These are phyloP conservation scores for Camellia sinensis DNA, from an alignment of 148 eudicot species.

Conservation along the genomic window DNA sequence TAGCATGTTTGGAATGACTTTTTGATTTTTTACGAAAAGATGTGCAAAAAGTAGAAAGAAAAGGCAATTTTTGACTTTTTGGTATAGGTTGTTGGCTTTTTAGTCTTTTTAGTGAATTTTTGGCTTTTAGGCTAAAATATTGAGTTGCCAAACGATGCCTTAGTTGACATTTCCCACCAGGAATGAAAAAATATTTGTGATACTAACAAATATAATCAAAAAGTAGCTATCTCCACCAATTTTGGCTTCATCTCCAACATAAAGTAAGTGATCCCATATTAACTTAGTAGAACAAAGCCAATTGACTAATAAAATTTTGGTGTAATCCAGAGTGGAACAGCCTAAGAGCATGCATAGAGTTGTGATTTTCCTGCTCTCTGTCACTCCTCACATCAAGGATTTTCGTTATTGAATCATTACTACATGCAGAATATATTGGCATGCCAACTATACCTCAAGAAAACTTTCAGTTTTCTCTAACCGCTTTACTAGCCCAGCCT, in stretches of 20 bases:
- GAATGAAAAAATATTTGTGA: neutral
- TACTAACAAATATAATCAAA: neutral
- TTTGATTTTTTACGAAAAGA: too few species aligned
- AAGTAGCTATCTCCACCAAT: neutral
- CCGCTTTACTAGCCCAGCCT: constrained; percentile 96
- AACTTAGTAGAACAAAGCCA: neutral
- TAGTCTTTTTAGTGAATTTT: too few species aligned
- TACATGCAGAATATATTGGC: neutral
- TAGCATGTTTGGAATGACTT: too few species aligned
- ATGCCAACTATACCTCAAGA: constrained; percentile 60
- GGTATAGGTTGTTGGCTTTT: too few species aligned
- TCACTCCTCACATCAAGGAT: neutral
- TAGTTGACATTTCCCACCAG: neutral
- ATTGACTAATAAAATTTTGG: neutral
- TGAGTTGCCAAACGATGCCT: neutral
- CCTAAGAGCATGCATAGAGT: neutral
- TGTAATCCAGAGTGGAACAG: neutral
- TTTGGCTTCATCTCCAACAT: constrained; percentile 1
- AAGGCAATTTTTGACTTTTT: too few species aligned
- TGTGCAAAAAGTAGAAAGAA: too few species aligned
- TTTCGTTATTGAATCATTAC: neutral
- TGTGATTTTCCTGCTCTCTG: neutral
- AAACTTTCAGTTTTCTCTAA: constrained; percentile 78
- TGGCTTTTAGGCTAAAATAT: too few species aligned
- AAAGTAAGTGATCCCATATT: neutral